phyloP scores from a whole-genome alignment of 2,329 filamentous ascomycete genomes.

The Tothia fuscella region DNA sequence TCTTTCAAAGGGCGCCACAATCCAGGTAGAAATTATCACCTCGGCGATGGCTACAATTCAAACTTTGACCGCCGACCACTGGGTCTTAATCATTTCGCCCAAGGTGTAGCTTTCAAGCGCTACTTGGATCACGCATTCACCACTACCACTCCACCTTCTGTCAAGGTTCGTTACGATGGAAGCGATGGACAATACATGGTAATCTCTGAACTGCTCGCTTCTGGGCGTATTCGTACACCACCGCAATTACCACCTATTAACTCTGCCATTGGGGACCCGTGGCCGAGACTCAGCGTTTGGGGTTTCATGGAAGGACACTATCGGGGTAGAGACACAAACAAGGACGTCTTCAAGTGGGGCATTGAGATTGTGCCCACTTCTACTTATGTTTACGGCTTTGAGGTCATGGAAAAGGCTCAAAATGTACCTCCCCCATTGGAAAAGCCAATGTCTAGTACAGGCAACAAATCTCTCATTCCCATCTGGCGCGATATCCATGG shows the following conservation, averaged over 20 bases:
- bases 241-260: conserved; percentile 7
- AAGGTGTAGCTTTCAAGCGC: conserved; percentile 31
- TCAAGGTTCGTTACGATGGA: too few relatives aligned
- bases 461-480: conserved; percentile 17
- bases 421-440: neutral
- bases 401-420: conserved; percentile 13
- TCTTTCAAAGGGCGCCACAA: conserved; percentile 27
- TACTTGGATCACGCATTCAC: conserved; percentile 29
- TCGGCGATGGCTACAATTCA: conserved; percentile 23
- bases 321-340: conserved; percentile 34
- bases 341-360: conserved; percentile 29
- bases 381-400: conserved; percentile 30
- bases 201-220: conserved; percentile 29
- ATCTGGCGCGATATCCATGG: conserved; percentile 39
- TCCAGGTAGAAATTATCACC: conserved; percentile 32
- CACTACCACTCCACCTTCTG: too few relatives aligned
- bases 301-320: conserved; percentile 36
- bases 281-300: conserved; percentile 32
- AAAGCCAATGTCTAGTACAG: conserved; percentile 12
- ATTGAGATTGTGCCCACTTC: conserved; percentile 26
- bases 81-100: conserved; percentile 20
- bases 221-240: conserved; percentile 21
- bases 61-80: conserved; percentile 3
- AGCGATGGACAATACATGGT: conserved; percentile 31
- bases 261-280: conserved; percentile 21